Evolutionary conservation across 495 filamentous ascomycete species (phyloP), one percentile per base, ranked within the genome.

Genomic region (Lineolata rhizophorae): DNA sequence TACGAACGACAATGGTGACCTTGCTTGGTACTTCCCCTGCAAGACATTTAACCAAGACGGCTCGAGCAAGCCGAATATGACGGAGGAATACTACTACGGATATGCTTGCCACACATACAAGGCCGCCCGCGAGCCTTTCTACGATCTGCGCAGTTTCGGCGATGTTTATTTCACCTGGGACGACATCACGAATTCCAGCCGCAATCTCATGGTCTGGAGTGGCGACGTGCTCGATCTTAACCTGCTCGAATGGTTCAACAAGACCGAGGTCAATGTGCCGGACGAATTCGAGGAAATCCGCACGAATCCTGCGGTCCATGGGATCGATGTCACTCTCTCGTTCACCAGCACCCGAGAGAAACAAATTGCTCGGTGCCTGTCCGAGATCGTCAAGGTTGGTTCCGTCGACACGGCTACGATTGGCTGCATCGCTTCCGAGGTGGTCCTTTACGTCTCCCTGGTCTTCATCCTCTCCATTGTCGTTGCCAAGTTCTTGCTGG

Each of bases 11-110:
- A 57, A 63, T 32, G 68, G 72, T 2, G 67, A 91, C 36, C 55
- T 99, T 33, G 90, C 76, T 0, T 99, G 87, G 84, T 99, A 99
- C 49, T 93, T 94, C 49, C 90, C 90, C 0, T 99, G 90, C 60
- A 68, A 57, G 5, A 59, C 77, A 3, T 91, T 83, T 62, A 85
- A 84, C 32, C 87, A 93, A 44, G 90, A 99, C 47, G 90, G 90
- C 9, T 92, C 83, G 9, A 70, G 62, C 12, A 53, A 63, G 31
- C 71, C 73, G 0, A 91, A 95, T 48, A 49, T 56, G 17, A 84
- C 82, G 0, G 55, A 55, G n/a, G 6, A 6, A 6, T 72, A 72
- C 44, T 91, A 90, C 45, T 45, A 65, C 12, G 87, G 90, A 9
- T 95, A 85, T 53, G 61, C 61, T n/a, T 99, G 90, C 49, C 90